These are phyloP conservation scores for Gloeophyllum trabeum DNA, from an alignment of 768 basidiomycete species.

Conservation along the genomic window DNA sequence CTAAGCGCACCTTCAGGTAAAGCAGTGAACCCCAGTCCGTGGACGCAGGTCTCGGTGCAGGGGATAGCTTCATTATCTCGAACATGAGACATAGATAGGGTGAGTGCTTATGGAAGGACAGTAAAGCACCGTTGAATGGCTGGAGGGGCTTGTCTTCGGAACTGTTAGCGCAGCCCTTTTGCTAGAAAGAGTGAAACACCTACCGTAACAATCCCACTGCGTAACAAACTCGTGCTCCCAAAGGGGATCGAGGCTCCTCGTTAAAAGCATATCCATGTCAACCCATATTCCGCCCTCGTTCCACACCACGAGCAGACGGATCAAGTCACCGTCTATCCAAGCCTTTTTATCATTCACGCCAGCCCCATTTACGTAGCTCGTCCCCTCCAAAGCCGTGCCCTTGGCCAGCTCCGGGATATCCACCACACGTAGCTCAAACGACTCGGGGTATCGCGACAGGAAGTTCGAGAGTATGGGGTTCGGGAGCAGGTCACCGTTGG, in stretches of 20 bases:
- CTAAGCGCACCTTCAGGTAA: conserved; percentile 85
- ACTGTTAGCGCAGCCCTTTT: conserved; percentile 16
- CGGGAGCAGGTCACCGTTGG: conserved; percentile 63
- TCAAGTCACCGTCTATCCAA: conserved; percentile 91
- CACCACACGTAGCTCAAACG: conserved; percentile 61
- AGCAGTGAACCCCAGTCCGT: conserved; percentile 93
- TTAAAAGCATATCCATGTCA: conserved; percentile 94
- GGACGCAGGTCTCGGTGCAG: conserved; percentile 62
- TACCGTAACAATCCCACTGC: conserved; percentile 98
- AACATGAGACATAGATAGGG: conserved; percentile 97
- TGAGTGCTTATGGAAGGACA: conserved; percentile 86
- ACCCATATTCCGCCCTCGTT: conserved; percentile 90
- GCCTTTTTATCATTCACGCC: conserved; percentile 59
- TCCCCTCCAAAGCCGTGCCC: conserved; percentile 67
- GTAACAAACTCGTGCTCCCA: conserved; percentile 94
- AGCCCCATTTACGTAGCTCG: conserved; percentile 38
- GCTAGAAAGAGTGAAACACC: conserved; percentile 20
- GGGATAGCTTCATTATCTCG: conserved; percentile 72
- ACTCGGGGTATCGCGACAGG: conserved; percentile 47
- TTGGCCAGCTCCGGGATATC: conserved; percentile 55
- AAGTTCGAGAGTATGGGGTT: conserved; percentile 53
- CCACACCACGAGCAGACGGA: conserved; percentile 85
- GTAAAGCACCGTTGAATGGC: conserved; percentile 86
- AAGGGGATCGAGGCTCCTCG: conserved; percentile 76
- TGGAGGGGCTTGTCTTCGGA: conserved; percentile 59